phyloP scores from a whole-genome alignment of 148 eudicot species.

The Fallopia convolvulus region DNA sequence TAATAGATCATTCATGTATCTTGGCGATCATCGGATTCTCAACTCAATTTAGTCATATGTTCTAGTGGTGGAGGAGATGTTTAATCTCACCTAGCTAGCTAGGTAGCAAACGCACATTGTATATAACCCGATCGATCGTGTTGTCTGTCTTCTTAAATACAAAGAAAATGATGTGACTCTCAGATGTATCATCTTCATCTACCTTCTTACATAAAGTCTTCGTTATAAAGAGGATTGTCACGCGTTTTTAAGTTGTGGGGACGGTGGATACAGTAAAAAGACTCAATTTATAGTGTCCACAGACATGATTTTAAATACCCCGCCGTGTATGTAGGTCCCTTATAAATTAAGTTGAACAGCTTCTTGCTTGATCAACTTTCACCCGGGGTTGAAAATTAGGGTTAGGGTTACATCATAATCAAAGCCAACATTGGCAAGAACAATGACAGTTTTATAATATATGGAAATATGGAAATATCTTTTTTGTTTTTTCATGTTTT shows the following conservation, averaged over 20 bases:
- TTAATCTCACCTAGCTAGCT: neutral
- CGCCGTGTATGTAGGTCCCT: neutral
- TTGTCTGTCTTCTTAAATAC: neutral
- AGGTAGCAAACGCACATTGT: neutral
- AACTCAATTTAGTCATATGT: neutral
- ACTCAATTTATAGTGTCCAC: neutral
- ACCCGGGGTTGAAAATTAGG: neutral
- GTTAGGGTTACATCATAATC: slow-evolving; percentile 5
- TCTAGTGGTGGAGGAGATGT: neutral
- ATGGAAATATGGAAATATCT: neutral
- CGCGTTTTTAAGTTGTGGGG: neutral
- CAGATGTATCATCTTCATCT: neutral
- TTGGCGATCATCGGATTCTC: neutral
- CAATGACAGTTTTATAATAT: neutral
- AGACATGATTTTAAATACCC: neutral
- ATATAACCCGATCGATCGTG: neutral
- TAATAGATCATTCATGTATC: neutral
- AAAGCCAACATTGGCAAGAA: neutral
- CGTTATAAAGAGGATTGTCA: neutral
- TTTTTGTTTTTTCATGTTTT: neutral
- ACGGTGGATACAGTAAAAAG: neutral
- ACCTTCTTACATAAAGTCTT: neutral
- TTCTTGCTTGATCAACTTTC: neutral
- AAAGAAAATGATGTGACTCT: neutral
- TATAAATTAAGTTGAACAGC: neutral